A percentile compares a stretch with the other conserved stretches of the same genome.
Evolutionary conservation across 352 stramenopile species (phyloP).

Genomic region (Phytophthora litchii): DNA sequence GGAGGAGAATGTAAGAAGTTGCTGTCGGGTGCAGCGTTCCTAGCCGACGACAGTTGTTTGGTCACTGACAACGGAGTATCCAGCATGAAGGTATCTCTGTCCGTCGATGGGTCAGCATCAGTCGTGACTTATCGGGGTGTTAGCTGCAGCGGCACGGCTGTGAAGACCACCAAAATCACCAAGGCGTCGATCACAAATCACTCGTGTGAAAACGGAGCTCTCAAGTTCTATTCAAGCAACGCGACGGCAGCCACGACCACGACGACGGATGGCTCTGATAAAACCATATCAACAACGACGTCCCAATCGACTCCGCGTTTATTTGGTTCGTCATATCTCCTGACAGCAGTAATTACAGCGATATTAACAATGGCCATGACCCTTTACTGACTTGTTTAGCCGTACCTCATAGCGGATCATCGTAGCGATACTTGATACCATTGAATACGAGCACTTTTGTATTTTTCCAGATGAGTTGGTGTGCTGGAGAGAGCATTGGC

Average conservation of each 20-base stretch:
- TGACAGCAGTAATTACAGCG: constrained; percentile 9
- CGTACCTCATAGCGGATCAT: too few species aligned
- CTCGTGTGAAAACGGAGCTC: constrained; percentile 31
- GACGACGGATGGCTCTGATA: constrained; percentile 13
- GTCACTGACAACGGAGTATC: constrained; percentile 44
- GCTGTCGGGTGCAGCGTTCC: constrained; percentile 42
- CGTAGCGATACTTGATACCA: background rate
- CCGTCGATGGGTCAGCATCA: constrained; percentile 35
- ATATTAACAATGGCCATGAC: constrained; percentile 10
- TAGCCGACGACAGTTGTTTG: constrained; percentile 51
- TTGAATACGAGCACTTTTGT: constrained; percentile 10
- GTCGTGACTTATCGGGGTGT: constrained; percentile 41
- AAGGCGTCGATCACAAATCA: constrained; percentile 29
- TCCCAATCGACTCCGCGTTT: constrained; percentile 16
- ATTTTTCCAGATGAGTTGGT: background rate
- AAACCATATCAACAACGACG: constrained; percentile 33
- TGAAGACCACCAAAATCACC: constrained; percentile 33
- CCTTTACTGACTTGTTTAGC: constrained; percentile 12
- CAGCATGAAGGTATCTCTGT: constrained; percentile 41
- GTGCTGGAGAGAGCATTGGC: too few species aligned
- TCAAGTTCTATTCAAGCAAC: constrained; percentile 42
- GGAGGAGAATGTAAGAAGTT: constrained; percentile 31
- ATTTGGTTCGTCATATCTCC: constrained; percentile 5
- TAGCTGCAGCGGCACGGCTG: constrained; percentile 35
- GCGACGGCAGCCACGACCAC: constrained; percentile 13